phyloP scores from a whole-genome alignment of 352 stramenopile species.

The Globisporangium cystogenes region DNA sequence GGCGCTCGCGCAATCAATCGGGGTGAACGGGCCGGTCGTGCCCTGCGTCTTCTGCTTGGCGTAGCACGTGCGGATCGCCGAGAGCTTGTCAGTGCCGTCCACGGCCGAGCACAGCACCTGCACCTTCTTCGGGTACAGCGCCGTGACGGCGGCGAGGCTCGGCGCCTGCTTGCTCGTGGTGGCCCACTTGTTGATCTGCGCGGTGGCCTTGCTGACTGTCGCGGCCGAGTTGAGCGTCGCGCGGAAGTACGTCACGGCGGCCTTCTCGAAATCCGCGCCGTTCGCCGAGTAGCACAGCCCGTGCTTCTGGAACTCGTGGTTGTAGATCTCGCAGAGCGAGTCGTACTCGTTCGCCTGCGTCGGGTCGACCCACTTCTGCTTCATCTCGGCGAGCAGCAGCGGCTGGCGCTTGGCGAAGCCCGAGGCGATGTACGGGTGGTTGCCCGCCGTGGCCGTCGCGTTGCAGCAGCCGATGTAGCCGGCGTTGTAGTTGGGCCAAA shows the following conservation, averaged over 20 bases:
- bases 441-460: constrained; percentile 40
- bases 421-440: constrained; percentile 50
- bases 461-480: constrained; percentile 73
- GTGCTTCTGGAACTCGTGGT: constrained; percentile 85
- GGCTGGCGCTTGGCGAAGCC: constrained; percentile 40
- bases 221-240: constrained; percentile 46
- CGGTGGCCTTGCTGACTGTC: constrained; percentile 28
- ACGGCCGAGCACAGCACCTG: constrained; percentile 62
- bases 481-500: constrained; percentile 77
- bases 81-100: constrained; percentile 51
- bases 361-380: constrained; percentile 57
- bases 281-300: constrained; percentile 78
- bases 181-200: constrained; percentile 56
- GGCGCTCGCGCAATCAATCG: no score
- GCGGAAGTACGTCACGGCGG: constrained; percentile 59
- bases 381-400: constrained; percentile 48
- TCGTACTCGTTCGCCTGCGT: constrained; percentile 50
- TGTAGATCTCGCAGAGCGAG: constrained; percentile 75
- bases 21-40: constrained; percentile 1
- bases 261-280: constrained; percentile 40
- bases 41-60: constrained; percentile 21
- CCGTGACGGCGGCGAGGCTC: constrained; percentile 31
- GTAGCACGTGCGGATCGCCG: constrained; percentile 66
- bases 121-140: constrained; percentile 56
- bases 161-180: constrained; percentile 22